Evolutionary conservation across 129 eudicot genomes (phyloP), one percentile per base, ranked within the genome.

Genomic region (Gnaphalium uliginosum): DNA sequence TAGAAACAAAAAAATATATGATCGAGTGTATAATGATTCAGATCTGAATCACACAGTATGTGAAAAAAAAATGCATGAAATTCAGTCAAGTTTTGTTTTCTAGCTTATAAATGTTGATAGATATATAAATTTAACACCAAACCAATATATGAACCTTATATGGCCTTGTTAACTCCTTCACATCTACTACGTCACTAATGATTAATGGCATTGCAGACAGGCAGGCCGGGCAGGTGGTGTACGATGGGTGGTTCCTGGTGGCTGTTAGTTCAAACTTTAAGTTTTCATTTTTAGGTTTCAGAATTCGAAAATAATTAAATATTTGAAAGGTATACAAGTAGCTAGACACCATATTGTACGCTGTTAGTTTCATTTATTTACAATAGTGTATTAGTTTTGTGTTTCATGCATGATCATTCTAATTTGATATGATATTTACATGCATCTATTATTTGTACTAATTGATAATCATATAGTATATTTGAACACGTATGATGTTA

Each of bases 41-140:
- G 46, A 48, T n/a, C 60, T 69, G 23, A 69, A 69, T 60, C 69
- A 21, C 19, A 22, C 18, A 22, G 66, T 67, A n/a, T 18, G 51
- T 53, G 73, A 67, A 66, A 66, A 66, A 66, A 67, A 21, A 35
- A 77, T 77, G 81, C 75, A 68, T 68, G 75, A 48, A 57, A 39
- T 41, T 58, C 75, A 57, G 75, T 6, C 81, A 6, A 27, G 2
- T 56, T 77, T 77, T 77, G 74, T 43, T 43, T 1, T 15, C 41
- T 41, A 39, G 70, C 33, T 26, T 25, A 69, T 77, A 26, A 77
- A 68, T 77, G 41, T 72, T 37, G 13, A 39, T 39, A 39, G 46
- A 39, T 9, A 39, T 39, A 9, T 39, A 39, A 39, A 29, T 29
- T 10, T 35, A 35, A 35, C 39, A 35, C 54, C 76, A 68, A 68